Conservation (phyloP, 371 early-diverging fungal species). For the Mucor indicus region DNA sequence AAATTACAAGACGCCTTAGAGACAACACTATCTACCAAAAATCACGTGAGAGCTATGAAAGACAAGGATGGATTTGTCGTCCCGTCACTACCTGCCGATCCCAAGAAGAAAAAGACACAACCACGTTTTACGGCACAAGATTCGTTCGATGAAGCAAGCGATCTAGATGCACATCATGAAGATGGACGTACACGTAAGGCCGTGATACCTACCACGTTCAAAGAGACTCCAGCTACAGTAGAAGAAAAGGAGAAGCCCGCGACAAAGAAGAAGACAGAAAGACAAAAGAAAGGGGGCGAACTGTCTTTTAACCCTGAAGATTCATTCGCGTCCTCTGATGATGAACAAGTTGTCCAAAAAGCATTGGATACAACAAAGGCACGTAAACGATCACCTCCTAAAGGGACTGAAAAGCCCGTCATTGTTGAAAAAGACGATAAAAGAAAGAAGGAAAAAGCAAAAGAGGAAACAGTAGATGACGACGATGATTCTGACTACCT, state of each 20-base stretch:
- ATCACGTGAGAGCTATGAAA: background rate
- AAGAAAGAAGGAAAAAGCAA: background rate
- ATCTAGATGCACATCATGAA: too few species aligned
- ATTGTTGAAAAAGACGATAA: background rate
- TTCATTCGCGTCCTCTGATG: conserved; percentile 12
- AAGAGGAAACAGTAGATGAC: background rate
- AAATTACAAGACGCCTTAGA: background rate
- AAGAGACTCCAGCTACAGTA: background rate
- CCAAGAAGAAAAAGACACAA: background rate
- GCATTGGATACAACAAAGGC: background rate
- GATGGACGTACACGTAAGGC: background rate
- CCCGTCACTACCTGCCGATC: background rate
- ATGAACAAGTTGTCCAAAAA: background rate
- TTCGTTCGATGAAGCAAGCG: conserved; percentile 8
- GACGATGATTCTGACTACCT: conserved; percentile 5
- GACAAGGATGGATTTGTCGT: conserved; percentile 15
- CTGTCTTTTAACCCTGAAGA: conserved; percentile 8
- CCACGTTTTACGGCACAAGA: conserved; percentile 5
- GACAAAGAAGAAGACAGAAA: background rate
- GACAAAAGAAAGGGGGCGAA: background rate
- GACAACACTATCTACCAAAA: background rate
- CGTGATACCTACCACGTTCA: too few species aligned
- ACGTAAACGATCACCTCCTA: background rate
- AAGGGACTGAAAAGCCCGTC: background rate
- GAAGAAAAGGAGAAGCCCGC: background rate